Percentiles rank a stretch among this genome's conserved stretches.
phyloP scores from a whole-genome alignment of 2,329 filamentous ascomycete species.

The Immersiporthe knoxdaviesiana region DNA sequence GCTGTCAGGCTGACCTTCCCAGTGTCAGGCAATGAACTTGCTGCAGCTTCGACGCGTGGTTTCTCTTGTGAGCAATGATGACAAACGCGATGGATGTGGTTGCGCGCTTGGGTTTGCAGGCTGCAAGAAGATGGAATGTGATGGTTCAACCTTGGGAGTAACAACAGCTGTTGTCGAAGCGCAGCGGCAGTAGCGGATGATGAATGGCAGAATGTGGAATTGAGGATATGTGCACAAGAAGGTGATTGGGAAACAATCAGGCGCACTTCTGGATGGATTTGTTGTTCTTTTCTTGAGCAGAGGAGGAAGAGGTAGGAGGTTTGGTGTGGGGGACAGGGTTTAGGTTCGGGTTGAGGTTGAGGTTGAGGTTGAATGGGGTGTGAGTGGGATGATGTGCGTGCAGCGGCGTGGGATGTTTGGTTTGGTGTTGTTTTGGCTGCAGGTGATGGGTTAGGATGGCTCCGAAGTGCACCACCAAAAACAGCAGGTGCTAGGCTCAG shows the following conservation, averaged over 20 bases:
- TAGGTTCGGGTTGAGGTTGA: background rate
- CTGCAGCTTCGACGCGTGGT: background rate
- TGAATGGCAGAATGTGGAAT: background rate
- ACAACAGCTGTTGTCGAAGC: background rate
- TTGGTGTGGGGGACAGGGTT: background rate
- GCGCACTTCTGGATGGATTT: background rate
- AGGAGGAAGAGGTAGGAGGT: background rate
- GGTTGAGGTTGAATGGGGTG: too few relatives aligned
- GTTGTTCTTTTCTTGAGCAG: too few relatives aligned
- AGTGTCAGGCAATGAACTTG: background rate
- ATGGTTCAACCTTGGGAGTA: background rate
- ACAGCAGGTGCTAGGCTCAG: background rate
- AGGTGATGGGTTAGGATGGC: background rate
- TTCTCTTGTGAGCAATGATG: background rate
- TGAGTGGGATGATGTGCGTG: background rate
- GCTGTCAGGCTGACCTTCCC: background rate
- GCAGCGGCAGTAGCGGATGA: background rate
- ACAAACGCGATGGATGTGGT: background rate
- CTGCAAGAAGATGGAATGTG: background rate
- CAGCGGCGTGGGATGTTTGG: background rate
- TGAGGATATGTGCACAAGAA: background rate
- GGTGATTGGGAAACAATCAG: background rate
- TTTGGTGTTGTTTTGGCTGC: background rate
- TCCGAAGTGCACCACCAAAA: background rate
- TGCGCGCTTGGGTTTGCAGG: background rate